A percentile compares a stretch with the other conserved stretches of the same genome.
phyloP scores from a whole-genome alignment of 2,329 filamentous ascomycete genomes.

The Penicillium brevicompactum region DNA sequence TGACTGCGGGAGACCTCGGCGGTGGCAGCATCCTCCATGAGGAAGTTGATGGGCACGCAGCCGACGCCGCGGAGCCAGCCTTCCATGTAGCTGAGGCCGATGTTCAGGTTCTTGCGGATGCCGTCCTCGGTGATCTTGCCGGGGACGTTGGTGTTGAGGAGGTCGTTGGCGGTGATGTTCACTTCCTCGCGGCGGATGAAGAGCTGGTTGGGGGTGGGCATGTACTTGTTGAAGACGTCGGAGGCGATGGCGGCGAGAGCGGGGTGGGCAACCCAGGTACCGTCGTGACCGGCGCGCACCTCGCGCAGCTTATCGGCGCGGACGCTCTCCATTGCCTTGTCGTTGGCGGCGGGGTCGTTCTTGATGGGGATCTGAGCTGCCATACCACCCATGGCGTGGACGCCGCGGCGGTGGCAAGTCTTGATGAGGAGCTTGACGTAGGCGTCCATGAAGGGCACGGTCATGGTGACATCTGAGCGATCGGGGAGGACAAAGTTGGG shows the following conservation, averaged over 20 bases:
- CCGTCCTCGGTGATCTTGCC: slow-evolving; percentile 90
- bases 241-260: slow-evolving; percentile 84
- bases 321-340: slow-evolving; percentile 90
- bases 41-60: slow-evolving; percentile 95
- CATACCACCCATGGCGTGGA: slow-evolving; percentile 99
- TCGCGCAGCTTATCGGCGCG: slow-evolving; percentile 95
- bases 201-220: slow-evolving; percentile 97
- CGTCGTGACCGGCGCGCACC: slow-evolving; percentile 92
- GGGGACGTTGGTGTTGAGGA: slow-evolving; percentile 97
- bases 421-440: slow-evolving; percentile 98
- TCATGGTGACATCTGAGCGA: slow-evolving; percentile 92
- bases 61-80: slow-evolving; percentile 94
- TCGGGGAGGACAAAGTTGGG: slow-evolving; percentile 91
- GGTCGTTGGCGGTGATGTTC: slow-evolving; percentile 78
- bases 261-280: slow-evolving; percentile 96
- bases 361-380: slow-evolving; percentile 99
- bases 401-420: slow-evolving; percentile 93
- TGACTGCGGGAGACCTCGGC: slow-evolving; percentile 94
- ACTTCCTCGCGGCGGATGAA: slow-evolving; percentile 90
- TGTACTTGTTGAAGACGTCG: slow-evolving; percentile 96
- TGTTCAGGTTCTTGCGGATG: slow-evolving; percentile 96
- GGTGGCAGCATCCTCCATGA: slow-evolving; percentile 98
- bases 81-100: slow-evolving; percentile 97
- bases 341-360: slow-evolving; percentile 86
- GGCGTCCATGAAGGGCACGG: slow-evolving; percentile 95